Conservation (phyloP, 2,329 filamentous ascomycete species). For the Pezicula radicicola region DNA sequence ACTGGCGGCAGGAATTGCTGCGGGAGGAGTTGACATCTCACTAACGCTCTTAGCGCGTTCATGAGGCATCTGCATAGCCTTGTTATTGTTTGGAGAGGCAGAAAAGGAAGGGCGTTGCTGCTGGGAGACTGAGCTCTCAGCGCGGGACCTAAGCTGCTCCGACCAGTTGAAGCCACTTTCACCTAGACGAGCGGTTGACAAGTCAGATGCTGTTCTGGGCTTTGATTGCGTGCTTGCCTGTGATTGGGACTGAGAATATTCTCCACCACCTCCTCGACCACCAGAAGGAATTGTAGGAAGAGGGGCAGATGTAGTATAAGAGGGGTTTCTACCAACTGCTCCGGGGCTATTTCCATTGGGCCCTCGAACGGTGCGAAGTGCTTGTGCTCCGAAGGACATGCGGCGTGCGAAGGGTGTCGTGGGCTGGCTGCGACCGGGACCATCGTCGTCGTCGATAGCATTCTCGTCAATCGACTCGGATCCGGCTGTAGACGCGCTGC, state of each 20-base stretch:
- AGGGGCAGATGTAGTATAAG: constrained; percentile 21
- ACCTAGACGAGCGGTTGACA: constrained; percentile 62
- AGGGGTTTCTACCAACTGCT: constrained; percentile 26
- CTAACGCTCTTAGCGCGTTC: constrained; percentile 69
- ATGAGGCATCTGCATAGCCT: constrained; percentile 39
- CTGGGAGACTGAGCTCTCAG: constrained; percentile 69
- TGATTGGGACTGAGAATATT: constrained; percentile 16
- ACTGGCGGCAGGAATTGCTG: constrained; percentile 29
- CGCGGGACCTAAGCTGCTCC: constrained; percentile 89
- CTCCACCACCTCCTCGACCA: constrained; percentile 19
- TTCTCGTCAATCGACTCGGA: constrained; percentile 68
- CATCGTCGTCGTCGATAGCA: constrained; percentile 67
- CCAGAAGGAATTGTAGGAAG: constrained; percentile 24
- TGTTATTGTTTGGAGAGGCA: constrained; percentile 42
- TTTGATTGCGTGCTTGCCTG: constrained; percentile 58
- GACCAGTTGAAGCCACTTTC: constrained; percentile 93
- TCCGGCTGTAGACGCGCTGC: constrained; percentile 66
- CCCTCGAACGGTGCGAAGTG: constrained; percentile 37
- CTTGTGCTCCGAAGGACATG: constrained; percentile 86
- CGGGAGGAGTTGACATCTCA: constrained; percentile 56
- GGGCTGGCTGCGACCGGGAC: constrained; percentile 53
- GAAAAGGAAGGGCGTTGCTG: constrained; percentile 55
- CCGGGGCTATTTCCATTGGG: constrained; percentile 27
- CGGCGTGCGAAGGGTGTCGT: constrained; percentile 76
- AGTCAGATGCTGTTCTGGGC: constrained; percentile 63